These are phyloP conservation scores for Lentinula lateritia DNA, from an alignment of 768 basidiomycete species.

Conservation along the genomic window DNA sequence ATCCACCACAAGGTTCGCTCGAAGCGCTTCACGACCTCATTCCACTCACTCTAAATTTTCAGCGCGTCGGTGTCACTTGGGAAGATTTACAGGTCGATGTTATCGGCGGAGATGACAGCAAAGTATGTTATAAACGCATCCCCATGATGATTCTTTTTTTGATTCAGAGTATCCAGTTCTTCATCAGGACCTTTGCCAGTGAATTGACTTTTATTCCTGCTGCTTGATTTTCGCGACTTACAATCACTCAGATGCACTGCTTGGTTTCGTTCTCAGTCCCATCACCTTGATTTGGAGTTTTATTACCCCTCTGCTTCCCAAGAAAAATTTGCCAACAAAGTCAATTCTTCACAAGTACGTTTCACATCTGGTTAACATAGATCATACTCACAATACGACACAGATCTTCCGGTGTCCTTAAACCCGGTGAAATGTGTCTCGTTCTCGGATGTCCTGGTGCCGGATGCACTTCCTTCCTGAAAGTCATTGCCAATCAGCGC, in stretches of 20 bases:
- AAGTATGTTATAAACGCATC: conserved; percentile 28
- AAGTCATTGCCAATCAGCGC: conserved; percentile 74
- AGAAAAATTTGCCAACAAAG: conserved; percentile 31
- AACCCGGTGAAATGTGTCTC: conserved; percentile 83
- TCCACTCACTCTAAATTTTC: not conserved
- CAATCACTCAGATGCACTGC: conserved; percentile 36
- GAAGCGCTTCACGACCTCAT: not conserved
- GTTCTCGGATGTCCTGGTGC: conserved; percentile 80
- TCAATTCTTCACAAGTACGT: conserved; percentile 57
- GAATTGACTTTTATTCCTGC: conserved; percentile 14
- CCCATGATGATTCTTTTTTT: not conserved
- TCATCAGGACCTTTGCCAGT: conserved; percentile 58
- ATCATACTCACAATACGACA: not conserved
- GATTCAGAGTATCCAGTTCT: conserved; percentile 31
- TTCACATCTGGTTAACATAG: not conserved
- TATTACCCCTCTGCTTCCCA: conserved; percentile 32
- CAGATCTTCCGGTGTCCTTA: conserved; percentile 63
- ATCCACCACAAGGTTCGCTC: conserved; percentile 54
- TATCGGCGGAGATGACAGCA: conserved; percentile 47
- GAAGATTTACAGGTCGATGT: conserved; percentile 61
- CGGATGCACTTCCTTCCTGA: conserved; percentile 85
- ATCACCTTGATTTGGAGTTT: conserved; percentile 41
- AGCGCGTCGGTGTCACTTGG: conserved; percentile 75
- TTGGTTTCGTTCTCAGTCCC: conserved; percentile 50
- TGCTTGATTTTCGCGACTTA: not conserved